phyloP scores from a whole-genome alignment of 2,329 filamentous ascomycete species.

The Penicillium sp. region DNA sequence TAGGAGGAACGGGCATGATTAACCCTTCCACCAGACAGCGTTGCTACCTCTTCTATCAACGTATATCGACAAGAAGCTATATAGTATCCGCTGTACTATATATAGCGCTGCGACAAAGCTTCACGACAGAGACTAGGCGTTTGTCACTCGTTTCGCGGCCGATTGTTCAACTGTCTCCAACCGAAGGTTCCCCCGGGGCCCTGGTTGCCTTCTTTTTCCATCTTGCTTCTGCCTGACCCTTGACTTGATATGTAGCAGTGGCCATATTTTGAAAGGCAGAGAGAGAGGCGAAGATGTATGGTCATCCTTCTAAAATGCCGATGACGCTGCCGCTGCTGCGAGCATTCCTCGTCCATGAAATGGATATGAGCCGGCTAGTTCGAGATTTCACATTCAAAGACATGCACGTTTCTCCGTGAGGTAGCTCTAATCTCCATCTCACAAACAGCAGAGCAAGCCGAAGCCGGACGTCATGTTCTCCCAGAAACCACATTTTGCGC shows the following conservation, averaged over 20 bases:
- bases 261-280: too few species aligned
- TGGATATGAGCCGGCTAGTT: not conserved
- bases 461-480: constrained; percentile 2
- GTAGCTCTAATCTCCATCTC: too few species aligned
- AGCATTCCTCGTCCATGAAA: too few species aligned
- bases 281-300: too few species aligned
- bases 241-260: too few species aligned
- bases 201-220: constrained; percentile 4
- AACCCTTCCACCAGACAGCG: constrained; percentile 31
- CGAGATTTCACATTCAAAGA: not conserved
- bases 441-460: constrained; percentile 1
- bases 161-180: constrained; percentile 12
- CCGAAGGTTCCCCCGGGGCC: not conserved
- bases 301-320: too few species aligned
- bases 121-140: constrained; percentile 27
- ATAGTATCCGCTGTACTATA: constrained; percentile 49
- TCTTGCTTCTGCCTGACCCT: not conserved
- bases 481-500: constrained; percentile 8
- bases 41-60: constrained; percentile 57
- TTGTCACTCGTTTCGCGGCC: constrained; percentile 20
- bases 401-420: too few species aligned
- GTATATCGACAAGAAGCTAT: constrained; percentile 64
- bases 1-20: constrained; percentile 55
- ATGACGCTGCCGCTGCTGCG: too few species aligned
- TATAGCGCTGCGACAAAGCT: constrained; percentile 35